Evolutionary conservation across 2,329 filamentous ascomycete genomes (phyloP).

Genomic region (Colletotrichum sp.): DNA sequence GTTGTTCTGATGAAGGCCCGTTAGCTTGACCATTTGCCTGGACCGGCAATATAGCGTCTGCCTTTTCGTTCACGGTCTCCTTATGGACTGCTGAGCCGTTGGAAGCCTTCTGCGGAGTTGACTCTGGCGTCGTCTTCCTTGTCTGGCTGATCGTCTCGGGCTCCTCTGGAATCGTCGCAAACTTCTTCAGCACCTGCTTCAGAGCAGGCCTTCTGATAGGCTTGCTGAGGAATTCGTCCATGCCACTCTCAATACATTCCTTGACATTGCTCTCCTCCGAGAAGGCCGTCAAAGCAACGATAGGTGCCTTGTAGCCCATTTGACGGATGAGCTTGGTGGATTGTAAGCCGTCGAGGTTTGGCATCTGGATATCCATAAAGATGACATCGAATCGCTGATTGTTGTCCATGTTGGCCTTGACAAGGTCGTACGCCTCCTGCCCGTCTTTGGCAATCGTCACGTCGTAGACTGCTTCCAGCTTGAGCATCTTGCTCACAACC

Average conservation of each 20-base stretch:
- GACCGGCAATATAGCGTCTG: neutral
- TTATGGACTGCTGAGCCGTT: neutral
- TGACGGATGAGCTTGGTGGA: constrained; percentile 84
- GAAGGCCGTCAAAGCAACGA: constrained; percentile 90
- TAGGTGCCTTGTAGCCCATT: constrained; percentile 86
- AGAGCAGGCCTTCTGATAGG: constrained; percentile 82
- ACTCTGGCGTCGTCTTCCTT: constrained; percentile 33
- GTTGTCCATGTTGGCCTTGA: constrained; percentile 80
- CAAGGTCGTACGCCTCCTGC: constrained; percentile 85
- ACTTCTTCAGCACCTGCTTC: constrained; percentile 85
- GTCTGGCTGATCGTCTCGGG: constrained; percentile 46
- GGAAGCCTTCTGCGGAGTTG: constrained; percentile 23
- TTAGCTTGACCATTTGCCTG: neutral
- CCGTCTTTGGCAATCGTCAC: constrained; percentile 87
- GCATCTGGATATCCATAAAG: constrained; percentile 98
- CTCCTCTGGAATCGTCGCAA: constrained; percentile 81
- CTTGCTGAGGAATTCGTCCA: constrained; percentile 86
- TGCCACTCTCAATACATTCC: constrained; percentile 86
- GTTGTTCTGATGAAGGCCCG: neutral
- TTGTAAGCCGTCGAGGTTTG: constrained; percentile 87
- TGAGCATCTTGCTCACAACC: constrained; percentile 67
- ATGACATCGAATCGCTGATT: constrained; percentile 81
- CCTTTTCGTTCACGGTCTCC: neutral
- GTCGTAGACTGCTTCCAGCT: constrained; percentile 82
- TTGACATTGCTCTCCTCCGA: constrained; percentile 88